Base-by-base conservation (phyloP, 2,329 filamentous ascomycete genomes). In the Exophiala oligosperma region DNA sequence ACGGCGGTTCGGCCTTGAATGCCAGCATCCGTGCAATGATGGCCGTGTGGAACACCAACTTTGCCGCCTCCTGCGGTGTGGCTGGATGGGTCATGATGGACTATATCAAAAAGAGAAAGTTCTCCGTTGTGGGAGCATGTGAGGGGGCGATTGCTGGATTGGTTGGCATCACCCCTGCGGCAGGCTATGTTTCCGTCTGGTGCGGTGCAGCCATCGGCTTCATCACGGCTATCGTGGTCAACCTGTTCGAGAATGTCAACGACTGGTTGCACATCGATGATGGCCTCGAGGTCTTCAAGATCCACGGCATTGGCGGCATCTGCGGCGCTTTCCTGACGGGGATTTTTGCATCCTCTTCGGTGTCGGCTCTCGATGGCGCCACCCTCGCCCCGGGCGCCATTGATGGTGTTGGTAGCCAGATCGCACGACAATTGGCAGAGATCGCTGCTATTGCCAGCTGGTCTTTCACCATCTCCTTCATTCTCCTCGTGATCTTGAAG, bases 81-180 rank as follows among this genome's bases (percentile, higher is more conserved):
- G 87, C 96, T 90, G 32, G 96, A 90, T 26, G 67, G 77, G 49
- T 92, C 92, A 90, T 73, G 78, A 95, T 35, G 81, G 96, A 60
- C 91, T 83, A 96, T 72, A 96, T 95, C 75, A 84, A 91, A 59
- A 82, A 96, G 49, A 84, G 85, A 69, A 96, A 95, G 77, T 96
- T 90, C 88, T 94, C 90, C 0, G 93, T 91, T 1, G 90, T 96
- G 24, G 92, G 91, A 1, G 96, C 96, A 80, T 96, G 92, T 77
- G 94, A 90, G 0, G 92, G 92, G 61, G 89, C 93, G 17, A 88
- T 96, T 67, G 89, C 91, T 38, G 92, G 92, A 21, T 81, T 96
- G n/a, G 91, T 96, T 3, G 87, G 88, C 59, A 95, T 96, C 63
- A 96, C 92, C 3, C 92, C 92, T 6, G 92, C 89, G 26, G 94